A percentile compares a stretch with the other conserved stretches of the same genome.
Evolutionary conservation across 306 rosid species (phyloP).

Genomic region (Nissolia schottii): DNA sequence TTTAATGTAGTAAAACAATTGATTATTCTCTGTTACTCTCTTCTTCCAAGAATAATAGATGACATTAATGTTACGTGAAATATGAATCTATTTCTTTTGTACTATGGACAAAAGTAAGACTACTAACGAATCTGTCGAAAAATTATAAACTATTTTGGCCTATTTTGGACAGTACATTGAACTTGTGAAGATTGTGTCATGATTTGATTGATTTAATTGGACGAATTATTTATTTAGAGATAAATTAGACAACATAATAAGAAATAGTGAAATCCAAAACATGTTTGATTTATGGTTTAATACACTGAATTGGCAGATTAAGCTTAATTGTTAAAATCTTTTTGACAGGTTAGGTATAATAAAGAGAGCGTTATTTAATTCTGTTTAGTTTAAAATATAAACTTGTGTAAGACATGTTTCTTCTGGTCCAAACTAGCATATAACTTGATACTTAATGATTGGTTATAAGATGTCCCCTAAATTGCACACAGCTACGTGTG

Average conservation of each 20-base stretch:
- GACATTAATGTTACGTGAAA: too few relatives aligned
- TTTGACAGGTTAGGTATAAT: neutral
- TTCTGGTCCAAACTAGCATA: neutral
- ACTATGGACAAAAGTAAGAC: too few relatives aligned
- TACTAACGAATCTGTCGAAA: too few relatives aligned
- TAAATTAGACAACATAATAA: too few relatives aligned
- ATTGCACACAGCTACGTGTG: neutral
- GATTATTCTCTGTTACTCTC: too few relatives aligned
- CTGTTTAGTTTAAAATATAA: neutral
- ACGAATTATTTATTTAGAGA: neutral
- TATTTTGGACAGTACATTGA: too few relatives aligned
- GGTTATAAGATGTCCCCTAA: slow-evolving; percentile 12
- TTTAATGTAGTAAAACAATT: too few relatives aligned
- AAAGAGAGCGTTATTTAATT: neutral
- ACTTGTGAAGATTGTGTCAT: too few relatives aligned
- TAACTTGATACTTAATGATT: neutral
- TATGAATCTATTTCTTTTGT: too few relatives aligned
- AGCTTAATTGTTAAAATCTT: neutral
- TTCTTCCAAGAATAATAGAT: too few relatives aligned
- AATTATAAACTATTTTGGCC: neutral
- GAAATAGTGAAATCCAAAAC: neutral
- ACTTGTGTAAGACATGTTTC: neutral
- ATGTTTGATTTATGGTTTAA: neutral
- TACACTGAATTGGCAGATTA: too few relatives aligned
- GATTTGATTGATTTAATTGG: neutral